Evolutionary conservation across 305 asterid species (phyloP), one percentile per base, ranked within the genome.

Genomic region (Monarda citriodora): DNA sequence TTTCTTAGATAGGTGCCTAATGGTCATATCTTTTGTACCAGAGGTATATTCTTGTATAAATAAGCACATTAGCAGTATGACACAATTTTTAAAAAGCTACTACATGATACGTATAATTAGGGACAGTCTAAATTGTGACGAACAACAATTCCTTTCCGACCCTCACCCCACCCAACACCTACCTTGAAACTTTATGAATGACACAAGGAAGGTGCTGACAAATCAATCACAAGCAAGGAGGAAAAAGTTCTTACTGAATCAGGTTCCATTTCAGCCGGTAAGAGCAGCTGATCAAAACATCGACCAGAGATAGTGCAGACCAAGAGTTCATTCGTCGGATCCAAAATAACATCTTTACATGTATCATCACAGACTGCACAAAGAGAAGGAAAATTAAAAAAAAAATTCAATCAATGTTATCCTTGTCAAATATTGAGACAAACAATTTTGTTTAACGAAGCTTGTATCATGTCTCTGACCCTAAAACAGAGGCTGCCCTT

Each of bases 271-370:
- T 88, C 99, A 56, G 67, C 74, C 17, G 93, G 79, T 7, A 89
- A 74, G 44, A 88, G 74, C 66, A 91, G 72, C 64, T 86, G 76
- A 65, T 86, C 99, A 58, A 95, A 95, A 82, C 98, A 86, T 44
- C 89, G 97, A 13, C 99, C 99, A 50, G 99, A 95, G 67, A 91
- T 78, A 53, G 96, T 91, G 77, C 99, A 95, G 67, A 95, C 98
- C 80, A 88, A 73, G 67, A 84, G 81, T 60, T 83, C 97, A 52
- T 77, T 77, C 51, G 77, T 61, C 16, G 96, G 91, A 72, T 91
- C 97, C 74, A 82, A 58, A 66, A 81, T 77, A 72, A 76, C 82
- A 71, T 95, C 99, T 77, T 74, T 87, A 73, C 99, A 95, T 10
- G 96, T 72, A 71, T 95, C 99, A 67, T 85, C 97, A 72, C 96